Base-by-base conservation (phyloP, 2,329 filamentous ascomycete genomes). In the Hypoxylon sp. region DNA sequence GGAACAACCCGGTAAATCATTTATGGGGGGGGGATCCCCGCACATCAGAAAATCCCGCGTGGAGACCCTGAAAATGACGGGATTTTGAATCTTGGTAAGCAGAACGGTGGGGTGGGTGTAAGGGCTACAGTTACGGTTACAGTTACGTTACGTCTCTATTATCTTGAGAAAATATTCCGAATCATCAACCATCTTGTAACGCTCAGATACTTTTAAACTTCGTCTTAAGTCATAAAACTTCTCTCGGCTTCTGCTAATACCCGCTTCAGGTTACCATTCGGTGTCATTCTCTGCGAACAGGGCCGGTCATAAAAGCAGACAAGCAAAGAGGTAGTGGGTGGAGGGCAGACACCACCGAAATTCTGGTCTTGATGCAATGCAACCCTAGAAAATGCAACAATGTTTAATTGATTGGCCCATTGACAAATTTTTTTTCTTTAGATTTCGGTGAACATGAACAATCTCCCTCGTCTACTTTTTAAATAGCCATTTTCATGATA, bases 81-180 rank as follows among this genome's bases (percentile, higher is more conserved):
- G 36, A 17, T 40, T 29, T 42, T 34, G 12, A 27, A 48, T 48
- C 50, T 48, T 43, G 35, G 35, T 40, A n/a, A 45, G 26, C 25
- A 41, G 30, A 12, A 17, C 31, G 16, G 32, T 38, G 38, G 43
- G 50, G 43, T n/a, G n/a, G n/a, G n/a, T n/a, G n/a, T n/a, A n/a
- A n/a, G n/a, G n/a, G n/a, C n/a, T n/a, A n/a, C n/a, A n/a, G n/a
- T n/a, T n/a, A n/a, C n/a, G n/a, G n/a, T n/a, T n/a, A n/a, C n/a
- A n/a, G n/a, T 48, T 48, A 48, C 43, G 43, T 53, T 47, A 47
- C 42, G 12, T 43, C n/a, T n/a, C n/a, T n/a, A n/a, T n/a, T n/a
- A n/a, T n/a, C n/a, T n/a, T n/a, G n/a, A n/a, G n/a, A n/a, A n/a
- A n/a, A n/a, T n/a, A n/a, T n/a, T n/a, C n/a, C n/a, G n/a, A n/a